Percentiles rank a stretch among this genome's conserved stretches.
Evolutionary conservation across 805 yeast genomes (phyloP).

Genomic region (Kodamaea kakaduensis): DNA sequence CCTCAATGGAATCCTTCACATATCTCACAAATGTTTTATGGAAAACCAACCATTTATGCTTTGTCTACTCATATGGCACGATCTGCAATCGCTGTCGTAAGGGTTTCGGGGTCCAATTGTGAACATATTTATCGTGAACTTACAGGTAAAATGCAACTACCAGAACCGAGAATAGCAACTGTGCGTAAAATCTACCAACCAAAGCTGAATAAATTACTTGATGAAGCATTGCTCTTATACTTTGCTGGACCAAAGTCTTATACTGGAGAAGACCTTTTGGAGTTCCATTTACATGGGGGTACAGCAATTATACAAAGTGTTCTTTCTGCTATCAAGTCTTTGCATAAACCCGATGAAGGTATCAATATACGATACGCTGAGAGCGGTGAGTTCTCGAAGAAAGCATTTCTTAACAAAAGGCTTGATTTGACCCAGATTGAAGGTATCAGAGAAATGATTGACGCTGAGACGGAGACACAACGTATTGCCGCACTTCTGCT

Average conservation of each 20-base stretch:
- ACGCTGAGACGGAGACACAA: slow-evolving; percentile 91
- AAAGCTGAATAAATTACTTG: slow-evolving; percentile 45
- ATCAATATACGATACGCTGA: slow-evolving; percentile 71
- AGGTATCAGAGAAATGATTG: slow-evolving; percentile 82
- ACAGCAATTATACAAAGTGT: slow-evolving; percentile 75
- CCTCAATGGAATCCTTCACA: too few relatives aligned
- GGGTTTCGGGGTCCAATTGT: slow-evolving; percentile 75
- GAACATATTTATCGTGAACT: slow-evolving; percentile 41
- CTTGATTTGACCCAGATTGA: slow-evolving; percentile 88
- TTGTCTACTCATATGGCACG: slow-evolving; percentile 77
- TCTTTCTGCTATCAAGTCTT: slow-evolving; percentile 50
- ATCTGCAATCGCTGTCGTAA: slow-evolving; percentile 82
- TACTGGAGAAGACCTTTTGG: slow-evolving; percentile 90
- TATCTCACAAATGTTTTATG: too few relatives aligned
- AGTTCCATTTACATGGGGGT: slow-evolving; percentile 93
- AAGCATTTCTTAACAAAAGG: slow-evolving; percentile 82
- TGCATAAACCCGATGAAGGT: slow-evolving; percentile 45
- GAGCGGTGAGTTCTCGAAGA: slow-evolving; percentile 84
- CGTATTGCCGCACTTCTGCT: slow-evolving; percentile 70
- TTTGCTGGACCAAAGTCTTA: slow-evolving; percentile 75
- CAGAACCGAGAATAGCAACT: slow-evolving; percentile 52
- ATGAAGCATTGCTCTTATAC: slow-evolving; percentile 68
- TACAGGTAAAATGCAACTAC: slow-evolving; percentile 36
- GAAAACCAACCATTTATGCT: slow-evolving; percentile 77
- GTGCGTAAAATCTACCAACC: slow-evolving; percentile 55